phyloP scores from a whole-genome alignment of 768 basidiomycete genomes.

The Termitomyces sp. region DNA sequence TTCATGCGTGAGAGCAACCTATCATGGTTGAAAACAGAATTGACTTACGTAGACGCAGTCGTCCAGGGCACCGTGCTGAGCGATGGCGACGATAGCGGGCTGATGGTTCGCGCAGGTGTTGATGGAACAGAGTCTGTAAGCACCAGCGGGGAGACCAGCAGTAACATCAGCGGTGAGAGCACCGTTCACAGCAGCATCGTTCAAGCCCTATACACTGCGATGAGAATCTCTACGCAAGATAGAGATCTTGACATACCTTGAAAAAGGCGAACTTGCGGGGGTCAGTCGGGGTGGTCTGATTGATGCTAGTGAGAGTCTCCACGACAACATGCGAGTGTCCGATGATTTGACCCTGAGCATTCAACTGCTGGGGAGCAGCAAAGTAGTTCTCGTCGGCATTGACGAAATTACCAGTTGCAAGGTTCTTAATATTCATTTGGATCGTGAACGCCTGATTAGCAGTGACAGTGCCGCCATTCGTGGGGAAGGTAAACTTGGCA shows the following conservation, averaged over 20 bases:
- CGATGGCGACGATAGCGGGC: conserved; percentile 53
- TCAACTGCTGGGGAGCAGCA: conserved; percentile 49
- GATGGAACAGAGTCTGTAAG: conserved; percentile 59
- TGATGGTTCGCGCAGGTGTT: conserved; percentile 57
- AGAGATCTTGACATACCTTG: conserved; percentile 24
- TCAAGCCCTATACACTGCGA: conserved; percentile 48
- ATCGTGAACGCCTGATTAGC: conserved; percentile 46
- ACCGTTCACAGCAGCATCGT: conserved; percentile 42
- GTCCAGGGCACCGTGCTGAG: conserved; percentile 58
- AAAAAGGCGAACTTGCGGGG: conserved; percentile 52
- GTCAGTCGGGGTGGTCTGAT: conserved; percentile 39
- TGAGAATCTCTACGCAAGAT: background rate
- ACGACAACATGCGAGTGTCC: conserved; percentile 49
- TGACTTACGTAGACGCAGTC: conserved; percentile 52
- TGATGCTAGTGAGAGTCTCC: conserved; percentile 37
- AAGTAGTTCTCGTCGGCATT: conserved; percentile 46
- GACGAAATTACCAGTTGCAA: conserved; percentile 46
- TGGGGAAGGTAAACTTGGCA: conserved; percentile 40
- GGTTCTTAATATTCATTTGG: conserved; percentile 34
- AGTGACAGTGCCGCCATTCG: conserved; percentile 34
- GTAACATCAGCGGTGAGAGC: conserved; percentile 47
- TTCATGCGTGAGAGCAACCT: conserved; percentile 4
- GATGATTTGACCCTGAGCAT: conserved; percentile 40
- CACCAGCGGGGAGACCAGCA: conserved; percentile 52
- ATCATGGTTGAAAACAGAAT: background rate